Conservation (phyloP, 805 yeast genomes). For the Candida golubevii region DNA sequence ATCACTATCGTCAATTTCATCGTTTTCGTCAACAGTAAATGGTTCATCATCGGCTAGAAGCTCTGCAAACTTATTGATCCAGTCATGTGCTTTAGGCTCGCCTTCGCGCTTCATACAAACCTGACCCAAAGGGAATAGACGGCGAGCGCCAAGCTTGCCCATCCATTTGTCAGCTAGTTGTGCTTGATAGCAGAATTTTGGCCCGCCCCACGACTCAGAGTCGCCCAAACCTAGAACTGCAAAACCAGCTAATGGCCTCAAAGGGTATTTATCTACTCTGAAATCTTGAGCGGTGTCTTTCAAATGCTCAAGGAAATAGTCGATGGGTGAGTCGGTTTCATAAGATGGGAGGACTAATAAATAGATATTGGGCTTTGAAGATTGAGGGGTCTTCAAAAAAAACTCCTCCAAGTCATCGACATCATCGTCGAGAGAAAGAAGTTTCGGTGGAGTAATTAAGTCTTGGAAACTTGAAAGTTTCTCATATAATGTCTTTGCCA, state of each 20-base stretch:
- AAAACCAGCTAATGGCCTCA: conserved; percentile 66
- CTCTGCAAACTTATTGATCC: conserved; percentile 58
- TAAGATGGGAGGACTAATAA: conserved; percentile 81
- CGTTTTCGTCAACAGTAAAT: conserved; percentile 51
- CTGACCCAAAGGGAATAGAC: conserved; percentile 79
- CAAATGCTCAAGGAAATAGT: conserved; percentile 75
- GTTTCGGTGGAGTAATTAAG: conserved; percentile 40
- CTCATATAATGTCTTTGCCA: conserved; percentile 51
- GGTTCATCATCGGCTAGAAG: conserved; percentile 72
- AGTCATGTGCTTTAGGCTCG: conserved; percentile 55
- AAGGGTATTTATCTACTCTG: conserved; percentile 78
- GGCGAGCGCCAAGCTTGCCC: conserved; percentile 79
- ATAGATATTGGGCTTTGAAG: conserved; percentile 47
- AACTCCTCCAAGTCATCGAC: conserved; percentile 80
- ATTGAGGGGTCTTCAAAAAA: conserved; percentile 59
- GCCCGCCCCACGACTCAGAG: conserved; percentile 70
- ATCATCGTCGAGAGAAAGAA: conserved; percentile 73
- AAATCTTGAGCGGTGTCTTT: conserved; percentile 81
- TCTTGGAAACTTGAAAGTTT: conserved; percentile 27
- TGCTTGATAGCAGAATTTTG: conserved; percentile 85
- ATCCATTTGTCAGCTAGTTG: conserved; percentile 66
- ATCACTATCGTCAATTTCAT: conserved; percentile 51
- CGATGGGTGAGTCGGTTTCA: conserved; percentile 89
- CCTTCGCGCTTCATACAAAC: conserved; percentile 75
- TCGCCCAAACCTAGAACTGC: conserved; percentile 89